Evolutionary conservation across 2,329 filamentous ascomycete species (phyloP).

Genomic region (Clathrospora elynae): DNA sequence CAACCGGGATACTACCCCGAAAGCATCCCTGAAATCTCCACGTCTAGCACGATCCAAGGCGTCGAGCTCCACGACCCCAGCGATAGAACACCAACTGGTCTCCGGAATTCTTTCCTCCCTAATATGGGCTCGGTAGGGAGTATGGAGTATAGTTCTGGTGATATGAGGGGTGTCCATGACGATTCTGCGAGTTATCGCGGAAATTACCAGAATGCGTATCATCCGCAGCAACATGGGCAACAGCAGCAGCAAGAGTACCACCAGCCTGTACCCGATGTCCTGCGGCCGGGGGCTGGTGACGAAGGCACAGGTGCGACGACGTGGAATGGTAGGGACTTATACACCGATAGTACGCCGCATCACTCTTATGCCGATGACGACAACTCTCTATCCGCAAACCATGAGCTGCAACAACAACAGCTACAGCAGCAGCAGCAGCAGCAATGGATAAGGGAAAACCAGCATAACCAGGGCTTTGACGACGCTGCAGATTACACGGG

Average conservation of each 20-base stretch:
- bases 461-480: slow-evolving; percentile 8
- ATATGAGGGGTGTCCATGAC: slow-evolving; percentile 8
- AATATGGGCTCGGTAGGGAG: slow-evolving; percentile 3
- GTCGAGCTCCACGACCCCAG: slow-evolving; percentile 25
- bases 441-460: slow-evolving; percentile 5
- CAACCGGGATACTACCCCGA: slow-evolving; percentile 9
- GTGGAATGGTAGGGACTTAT: slow-evolving; percentile 12
- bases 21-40: slow-evolving; percentile 10
- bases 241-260: slow-evolving; percentile 16
- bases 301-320: slow-evolving; percentile 1
- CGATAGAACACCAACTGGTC: slow-evolving; percentile 51
- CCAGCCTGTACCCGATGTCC: slow-evolving; percentile 23
- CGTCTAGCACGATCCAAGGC: slow-evolving; percentile 5
- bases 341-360: slow-evolving; percentile 11
- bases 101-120: slow-evolving; percentile 33
- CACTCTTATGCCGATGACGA: slow-evolving; percentile 10
- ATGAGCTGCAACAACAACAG: slow-evolving; percentile 1
- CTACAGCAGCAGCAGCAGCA: slow-evolving; percentile 16
- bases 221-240: slow-evolving; percentile 17
- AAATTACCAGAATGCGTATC: slow-evolving; percentile 21
- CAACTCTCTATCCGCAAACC: neutral
- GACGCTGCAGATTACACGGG: too few relatives aligned
- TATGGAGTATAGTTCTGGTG: neutral
- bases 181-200: slow-evolving; percentile 2
- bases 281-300: slow-evolving; percentile 24